phyloP scores from a whole-genome alignment of 2,329 filamentous ascomycete species.

The Botrytis pseudocinerea region DNA sequence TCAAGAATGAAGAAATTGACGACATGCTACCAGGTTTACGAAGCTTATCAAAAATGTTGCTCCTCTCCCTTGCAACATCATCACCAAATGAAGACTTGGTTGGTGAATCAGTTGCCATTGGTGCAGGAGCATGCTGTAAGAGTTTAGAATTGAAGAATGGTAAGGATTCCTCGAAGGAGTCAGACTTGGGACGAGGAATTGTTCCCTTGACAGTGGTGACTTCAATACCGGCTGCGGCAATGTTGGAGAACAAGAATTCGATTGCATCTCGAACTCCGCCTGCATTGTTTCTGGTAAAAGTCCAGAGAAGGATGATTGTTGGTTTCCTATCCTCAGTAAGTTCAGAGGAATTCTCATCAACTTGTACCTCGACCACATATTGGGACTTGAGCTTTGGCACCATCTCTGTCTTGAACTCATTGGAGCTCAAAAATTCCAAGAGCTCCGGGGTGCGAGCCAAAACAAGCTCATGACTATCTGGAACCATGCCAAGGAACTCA shows the following conservation, averaged over 20 bases:
- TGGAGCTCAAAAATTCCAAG: slow-evolving; percentile 77
- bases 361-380: slow-evolving; percentile 84
- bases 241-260: slow-evolving; percentile 83
- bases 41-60: slow-evolving; percentile 86
- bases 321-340: slow-evolving; percentile 57
- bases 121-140: slow-evolving; percentile 84
- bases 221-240: slow-evolving; percentile 88
- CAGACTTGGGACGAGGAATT: slow-evolving; percentile 97
- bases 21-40: slow-evolving; percentile 94
- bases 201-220: slow-evolving; percentile 83
- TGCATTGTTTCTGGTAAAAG: slow-evolving; percentile 95
- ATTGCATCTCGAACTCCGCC: slow-evolving; percentile 94
- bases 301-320: slow-evolving; percentile 67
- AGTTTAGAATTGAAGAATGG: slow-evolving; percentile 98
- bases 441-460: slow-evolving; percentile 75
- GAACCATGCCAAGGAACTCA: slow-evolving; percentile 95
- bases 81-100: slow-evolving; percentile 83
- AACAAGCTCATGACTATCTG: slow-evolving; percentile 89
- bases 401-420: slow-evolving; percentile 78
- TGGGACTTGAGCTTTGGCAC: slow-evolving; percentile 83
- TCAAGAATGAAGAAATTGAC: slow-evolving; percentile 93
- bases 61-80: slow-evolving; percentile 75
- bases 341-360: slow-evolving; percentile 64
- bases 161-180: slow-evolving; percentile 95
- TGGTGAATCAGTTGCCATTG: slow-evolving; percentile 81